Conservation (phyloP, 2,329 filamentous ascomycete species). For the Phialophora macrospora region DNA sequence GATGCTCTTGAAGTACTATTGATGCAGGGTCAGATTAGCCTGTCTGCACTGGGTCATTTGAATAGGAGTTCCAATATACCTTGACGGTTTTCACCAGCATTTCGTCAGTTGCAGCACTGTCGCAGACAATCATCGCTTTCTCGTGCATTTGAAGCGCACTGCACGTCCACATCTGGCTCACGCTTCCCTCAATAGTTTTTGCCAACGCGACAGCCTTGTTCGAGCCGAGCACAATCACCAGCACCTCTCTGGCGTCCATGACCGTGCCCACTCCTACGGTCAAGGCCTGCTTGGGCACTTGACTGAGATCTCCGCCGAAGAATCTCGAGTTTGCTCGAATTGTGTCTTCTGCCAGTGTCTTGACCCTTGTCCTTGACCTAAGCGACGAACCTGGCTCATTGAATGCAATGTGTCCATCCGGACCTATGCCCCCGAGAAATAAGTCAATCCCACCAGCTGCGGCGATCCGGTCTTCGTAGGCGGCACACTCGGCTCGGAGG, state of each 20-base stretch:
- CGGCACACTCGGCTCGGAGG: constrained; percentile 75
- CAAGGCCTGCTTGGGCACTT: constrained; percentile 80
- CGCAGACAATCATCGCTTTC: constrained; percentile 80
- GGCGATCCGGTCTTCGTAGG: constrained; percentile 79
- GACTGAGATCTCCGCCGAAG: constrained; percentile 73
- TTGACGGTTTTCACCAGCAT: constrained; percentile 75
- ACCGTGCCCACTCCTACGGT: constrained; percentile 86
- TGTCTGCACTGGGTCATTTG: not conserved
- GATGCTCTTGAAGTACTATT: constrained; percentile 72
- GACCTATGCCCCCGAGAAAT: constrained; percentile 82
- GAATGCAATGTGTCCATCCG: constrained; percentile 88
- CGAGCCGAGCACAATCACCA: constrained; percentile 79
- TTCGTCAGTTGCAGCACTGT: constrained; percentile 77
- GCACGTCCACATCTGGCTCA: constrained; percentile 91
- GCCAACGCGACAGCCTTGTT: constrained; percentile 81
- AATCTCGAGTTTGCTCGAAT: constrained; percentile 84
- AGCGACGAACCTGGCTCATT: constrained; percentile 85
- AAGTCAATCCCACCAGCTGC: constrained; percentile 78
- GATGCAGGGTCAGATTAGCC: not conserved
- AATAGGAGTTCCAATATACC: constrained; percentile 33
- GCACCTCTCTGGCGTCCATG: constrained; percentile 78
- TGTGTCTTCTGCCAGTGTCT: constrained; percentile 85
- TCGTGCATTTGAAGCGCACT: constrained; percentile 80
- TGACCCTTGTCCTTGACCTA: constrained; percentile 77
- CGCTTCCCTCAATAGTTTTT: constrained; percentile 77